Evolutionary conservation across 345 rosid species (phyloP).

Genomic region (Gossypium arboreum): DNA sequence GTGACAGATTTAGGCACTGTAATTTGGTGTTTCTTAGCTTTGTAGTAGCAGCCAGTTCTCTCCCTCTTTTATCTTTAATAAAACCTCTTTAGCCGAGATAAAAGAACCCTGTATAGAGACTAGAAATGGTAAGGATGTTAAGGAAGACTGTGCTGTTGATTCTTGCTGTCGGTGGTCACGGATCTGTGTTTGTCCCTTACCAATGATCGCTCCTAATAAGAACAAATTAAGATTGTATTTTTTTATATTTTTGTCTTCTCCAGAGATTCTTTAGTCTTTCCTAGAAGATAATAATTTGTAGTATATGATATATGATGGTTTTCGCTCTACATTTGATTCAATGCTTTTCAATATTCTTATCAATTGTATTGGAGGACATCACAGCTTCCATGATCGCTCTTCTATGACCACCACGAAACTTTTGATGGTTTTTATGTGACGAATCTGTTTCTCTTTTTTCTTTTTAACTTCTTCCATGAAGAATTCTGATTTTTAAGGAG

Average conservation of each 20-base stretch:
- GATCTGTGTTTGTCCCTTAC: constrained; percentile 30
- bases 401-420: neutral
- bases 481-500: neutral
- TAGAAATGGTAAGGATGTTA: neutral
- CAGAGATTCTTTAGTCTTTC: constrained; percentile 33
- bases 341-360: constrained; percentile 1
- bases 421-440: neutral
- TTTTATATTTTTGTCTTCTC: constrained; percentile 16
- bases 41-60: too few species aligned
- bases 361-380: neutral
- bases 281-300: neutral
- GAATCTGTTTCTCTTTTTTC: neutral
- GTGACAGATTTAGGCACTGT: too few species aligned
- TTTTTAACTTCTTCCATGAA: neutral
- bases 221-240: constrained; percentile 15
- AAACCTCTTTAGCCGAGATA: too few species aligned
- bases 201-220: constrained; percentile 29
- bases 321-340: neutral
- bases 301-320: neutral
- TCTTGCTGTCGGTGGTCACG: constrained; percentile 43
- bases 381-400: neutral
- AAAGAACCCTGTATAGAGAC: neutral
- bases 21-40: too few species aligned
- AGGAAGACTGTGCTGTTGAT: constrained; percentile 35
- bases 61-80: too few species aligned